Evolutionary conservation across 2,329 filamentous ascomycete genomes (phyloP), one percentile per base, ranked within the genome.

Genomic region (Leptographium lundbergii): DNA sequence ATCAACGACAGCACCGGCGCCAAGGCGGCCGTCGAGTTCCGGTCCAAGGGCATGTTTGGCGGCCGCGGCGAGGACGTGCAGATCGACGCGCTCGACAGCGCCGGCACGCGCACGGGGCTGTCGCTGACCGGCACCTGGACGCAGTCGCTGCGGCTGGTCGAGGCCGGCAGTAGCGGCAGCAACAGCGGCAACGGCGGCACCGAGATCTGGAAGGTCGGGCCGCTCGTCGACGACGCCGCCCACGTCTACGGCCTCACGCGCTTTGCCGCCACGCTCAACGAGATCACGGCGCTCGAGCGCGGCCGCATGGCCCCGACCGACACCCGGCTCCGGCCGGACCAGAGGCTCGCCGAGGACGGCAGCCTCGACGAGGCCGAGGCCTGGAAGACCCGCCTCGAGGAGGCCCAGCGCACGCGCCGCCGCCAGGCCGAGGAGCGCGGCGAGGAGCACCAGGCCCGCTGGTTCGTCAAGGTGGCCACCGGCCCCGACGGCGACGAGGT

Each of bases 1-100:
- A 75, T 82, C 64, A 92, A 92, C 69, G 94, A 99, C 67, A 87
- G 81, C 6, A 90, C 86, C 0, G 90, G 91, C 9, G 84, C 88
- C 64, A 91, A 89, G 69, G 89, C 91, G 1, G 79, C 86, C n/a
- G 84, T 90, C 54, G 91, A 92, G 60, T 99, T 99, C 75, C 95
- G 94, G 69, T 84, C 87, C 59, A 95, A 94, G 69, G 92, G 94
- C 64, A 96, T 99, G 89, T 99, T 97, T 74, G 91, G 92, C 36
- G 94, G 94, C 17, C 85, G 94, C 59, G 88, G 87, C 62, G 94
- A 99, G 71, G 94, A 99, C 62, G 88, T 97, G 11, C 78, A 81
- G 42, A 86, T 92, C 7, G 86, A 91, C 66, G 80, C 85, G 1
- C 86, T 86, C 64, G 85, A 86, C 60, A 72, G 79, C 0, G 78